A percentile compares a stretch with the other conserved stretches of the same genome.
phyloP scores from a whole-genome alignment of 179 eudicot genomes.

The Patellifolia procumbens region DNA sequence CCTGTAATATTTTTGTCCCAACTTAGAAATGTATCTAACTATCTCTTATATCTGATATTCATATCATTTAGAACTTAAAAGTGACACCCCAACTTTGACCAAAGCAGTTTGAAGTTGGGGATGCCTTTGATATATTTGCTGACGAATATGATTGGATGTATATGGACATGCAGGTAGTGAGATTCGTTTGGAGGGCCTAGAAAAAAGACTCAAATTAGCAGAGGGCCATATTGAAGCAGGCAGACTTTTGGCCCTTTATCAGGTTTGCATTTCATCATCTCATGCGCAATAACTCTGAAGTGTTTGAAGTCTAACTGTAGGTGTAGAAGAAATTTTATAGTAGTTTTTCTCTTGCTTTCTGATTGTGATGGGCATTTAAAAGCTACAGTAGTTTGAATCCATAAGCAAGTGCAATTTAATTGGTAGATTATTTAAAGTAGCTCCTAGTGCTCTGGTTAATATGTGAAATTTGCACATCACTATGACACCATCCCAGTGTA shows the following conservation, averaged over 20 bases:
- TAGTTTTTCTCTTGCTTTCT: neutral
- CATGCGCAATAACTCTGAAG: neutral
- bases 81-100: neutral
- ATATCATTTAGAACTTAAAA: neutral
- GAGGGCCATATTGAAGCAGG: conserved; percentile 99
- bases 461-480: neutral
- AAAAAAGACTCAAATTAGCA: conserved; percentile 64
- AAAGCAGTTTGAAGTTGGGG: neutral
- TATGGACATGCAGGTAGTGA: conserved; percentile 51
- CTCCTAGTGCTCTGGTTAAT: conserved; percentile 6
- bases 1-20: neutral
- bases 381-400: neutral
- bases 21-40: neutral
- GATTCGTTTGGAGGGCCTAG: conserved; percentile 45
- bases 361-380: neutral
- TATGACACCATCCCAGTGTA: neutral
- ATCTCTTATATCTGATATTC: neutral
- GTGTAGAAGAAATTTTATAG: conserved; percentile 1
- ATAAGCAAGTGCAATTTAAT: neutral
- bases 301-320: neutral
- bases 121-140: conserved; percentile 11
- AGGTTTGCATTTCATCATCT: conserved; percentile 48
- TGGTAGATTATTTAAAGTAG: conserved; percentile 12
- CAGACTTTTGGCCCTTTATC: conserved; percentile 85
- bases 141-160: conserved; percentile 16